A percentile compares a stretch with the other conserved stretches of the same genome.
Conservation (phyloP, 768 basidiomycete genomes). For the Lactifluus hygrophoroides region DNA sequence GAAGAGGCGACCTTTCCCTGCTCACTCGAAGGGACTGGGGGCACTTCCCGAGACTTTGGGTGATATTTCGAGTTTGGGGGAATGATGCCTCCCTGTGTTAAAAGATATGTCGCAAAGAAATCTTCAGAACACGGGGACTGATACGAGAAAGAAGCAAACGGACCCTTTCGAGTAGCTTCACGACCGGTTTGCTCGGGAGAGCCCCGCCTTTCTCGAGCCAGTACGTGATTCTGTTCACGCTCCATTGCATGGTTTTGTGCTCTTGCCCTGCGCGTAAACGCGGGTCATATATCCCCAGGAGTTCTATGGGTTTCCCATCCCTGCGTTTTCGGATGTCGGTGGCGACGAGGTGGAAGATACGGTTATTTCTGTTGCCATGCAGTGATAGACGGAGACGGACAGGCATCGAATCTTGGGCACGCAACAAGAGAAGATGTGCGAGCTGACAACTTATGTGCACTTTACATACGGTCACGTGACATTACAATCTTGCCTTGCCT, state of each 20-base stretch:
- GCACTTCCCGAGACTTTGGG: slow-evolving; percentile 24
- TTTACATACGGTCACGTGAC: too few relatives aligned
- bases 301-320: slow-evolving; percentile 81
- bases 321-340: slow-evolving; percentile 62
- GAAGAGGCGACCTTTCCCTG: background rate
- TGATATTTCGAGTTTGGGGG: slow-evolving; percentile 49
- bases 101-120: too few relatives aligned
- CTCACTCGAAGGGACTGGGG: background rate
- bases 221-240: slow-evolving; percentile 79
- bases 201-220: slow-evolving; percentile 81
- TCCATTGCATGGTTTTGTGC: slow-evolving; percentile 81
- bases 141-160: slow-evolving; percentile 26
- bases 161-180: slow-evolving; percentile 72
- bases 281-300: slow-evolving; percentile 79
- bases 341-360: slow-evolving; percentile 81
- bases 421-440: too few relatives aligned
- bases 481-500: background rate
- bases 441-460: too few relatives aligned
- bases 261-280: slow-evolving; percentile 40
- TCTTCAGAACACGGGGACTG: slow-evolving; percentile 1
- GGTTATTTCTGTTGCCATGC: slow-evolving; percentile 66
- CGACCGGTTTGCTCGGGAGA: slow-evolving; percentile 67
- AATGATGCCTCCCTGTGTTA: slow-evolving; percentile 54
- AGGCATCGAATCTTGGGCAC: slow-evolving; percentile 50
- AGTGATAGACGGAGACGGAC: slow-evolving; percentile 81